A percentile compares a stretch with the other conserved stretches of the same genome.
phyloP scores from a whole-genome alignment of 164 flowering plant genomes.

The Amborella trichopoda region DNA sequence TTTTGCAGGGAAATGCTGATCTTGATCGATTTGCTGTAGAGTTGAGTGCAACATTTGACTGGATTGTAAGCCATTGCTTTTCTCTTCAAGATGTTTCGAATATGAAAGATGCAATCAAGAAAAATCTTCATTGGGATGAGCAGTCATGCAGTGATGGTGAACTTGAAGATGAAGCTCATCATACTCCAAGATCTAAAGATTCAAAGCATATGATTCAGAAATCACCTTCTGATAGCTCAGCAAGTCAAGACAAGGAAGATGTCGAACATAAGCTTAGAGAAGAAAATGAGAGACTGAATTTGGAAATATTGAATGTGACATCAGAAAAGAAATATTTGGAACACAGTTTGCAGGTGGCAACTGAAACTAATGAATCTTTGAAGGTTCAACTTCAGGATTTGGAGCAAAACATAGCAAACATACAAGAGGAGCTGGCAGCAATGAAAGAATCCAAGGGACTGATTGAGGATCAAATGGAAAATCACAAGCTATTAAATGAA shows the following conservation, averaged over 20 bases:
- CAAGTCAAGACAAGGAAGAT: conserved; percentile 8
- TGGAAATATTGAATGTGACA: conserved; percentile 24
- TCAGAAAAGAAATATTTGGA: conserved; percentile 30
- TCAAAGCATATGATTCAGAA: conserved; percentile 5
- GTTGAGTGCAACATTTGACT: conserved; percentile 40
- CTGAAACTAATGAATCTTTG: conserved; percentile 18
- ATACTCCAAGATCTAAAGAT: conserved; percentile 7
- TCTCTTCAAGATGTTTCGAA: conserved; percentile 52
- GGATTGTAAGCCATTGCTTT: conserved; percentile 48
- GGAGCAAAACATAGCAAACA: conserved; percentile 20
- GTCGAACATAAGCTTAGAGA: conserved; percentile 19
- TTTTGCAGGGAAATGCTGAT: conserved; percentile 31
- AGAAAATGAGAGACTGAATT: conserved; percentile 29
- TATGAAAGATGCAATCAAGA: conserved; percentile 37
- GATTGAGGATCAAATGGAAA: conserved; percentile 57
- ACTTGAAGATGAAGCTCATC: conserved; percentile 6
- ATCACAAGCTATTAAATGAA: conserved; percentile 48
- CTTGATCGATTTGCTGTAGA: conserved; percentile 34
- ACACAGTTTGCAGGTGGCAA: conserved; percentile 25
- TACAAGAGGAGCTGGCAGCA: conserved; percentile 28
- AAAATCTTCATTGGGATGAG: conserved; percentile 31
- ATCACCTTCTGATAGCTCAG: background rate
- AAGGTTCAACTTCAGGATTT: conserved; percentile 35
- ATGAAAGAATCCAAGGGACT: conserved; percentile 31
- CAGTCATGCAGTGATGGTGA: conserved; percentile 35